phyloP scores from a whole-genome alignment of 2,329 filamentous ascomycete genomes.

The Scedosporium minutisporum region DNA sequence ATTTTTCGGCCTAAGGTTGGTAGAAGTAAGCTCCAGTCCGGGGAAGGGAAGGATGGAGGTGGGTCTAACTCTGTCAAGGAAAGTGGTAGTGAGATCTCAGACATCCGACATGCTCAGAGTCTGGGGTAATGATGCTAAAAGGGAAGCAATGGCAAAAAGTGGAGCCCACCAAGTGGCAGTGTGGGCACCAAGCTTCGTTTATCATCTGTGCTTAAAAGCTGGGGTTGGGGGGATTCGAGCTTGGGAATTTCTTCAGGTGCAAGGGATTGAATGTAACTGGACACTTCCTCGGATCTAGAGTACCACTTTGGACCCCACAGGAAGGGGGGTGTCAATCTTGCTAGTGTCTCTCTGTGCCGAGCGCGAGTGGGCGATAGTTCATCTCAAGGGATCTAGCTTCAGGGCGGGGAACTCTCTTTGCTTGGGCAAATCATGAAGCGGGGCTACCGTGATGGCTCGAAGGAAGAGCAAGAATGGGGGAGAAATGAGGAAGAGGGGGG shows the following conservation, averaged over 20 bases:
- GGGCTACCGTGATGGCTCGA: not conserved
- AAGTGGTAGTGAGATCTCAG: not conserved
- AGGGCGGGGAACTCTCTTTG: not conserved
- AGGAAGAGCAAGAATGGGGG: not conserved
- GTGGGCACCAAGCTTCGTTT: not conserved
- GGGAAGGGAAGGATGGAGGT: not conserved
- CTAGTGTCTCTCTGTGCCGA: not conserved
- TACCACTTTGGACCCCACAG: not conserved
- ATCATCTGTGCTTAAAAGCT: not conserved
- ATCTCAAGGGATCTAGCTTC: not conserved
- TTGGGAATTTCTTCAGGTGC: no score
- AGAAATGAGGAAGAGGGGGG: no score
- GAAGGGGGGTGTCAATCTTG: not conserved
- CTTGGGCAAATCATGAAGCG: not conserved
- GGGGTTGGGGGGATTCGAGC: not conserved
- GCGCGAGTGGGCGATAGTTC: not conserved
- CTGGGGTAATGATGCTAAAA: not conserved
- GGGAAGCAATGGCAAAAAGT: not conserved
- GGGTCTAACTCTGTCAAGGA: not conserved
- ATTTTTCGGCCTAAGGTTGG: no score
- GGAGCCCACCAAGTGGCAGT: not conserved
- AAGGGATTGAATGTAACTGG: not conserved
- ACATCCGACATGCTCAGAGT: not conserved
- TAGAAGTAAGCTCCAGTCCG: not conserved
- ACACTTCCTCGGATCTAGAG: not conserved